Base-by-base conservation (phyloP, 1,284 basidiomycete genomes). In the Papiliotrema laurentii region DNA sequence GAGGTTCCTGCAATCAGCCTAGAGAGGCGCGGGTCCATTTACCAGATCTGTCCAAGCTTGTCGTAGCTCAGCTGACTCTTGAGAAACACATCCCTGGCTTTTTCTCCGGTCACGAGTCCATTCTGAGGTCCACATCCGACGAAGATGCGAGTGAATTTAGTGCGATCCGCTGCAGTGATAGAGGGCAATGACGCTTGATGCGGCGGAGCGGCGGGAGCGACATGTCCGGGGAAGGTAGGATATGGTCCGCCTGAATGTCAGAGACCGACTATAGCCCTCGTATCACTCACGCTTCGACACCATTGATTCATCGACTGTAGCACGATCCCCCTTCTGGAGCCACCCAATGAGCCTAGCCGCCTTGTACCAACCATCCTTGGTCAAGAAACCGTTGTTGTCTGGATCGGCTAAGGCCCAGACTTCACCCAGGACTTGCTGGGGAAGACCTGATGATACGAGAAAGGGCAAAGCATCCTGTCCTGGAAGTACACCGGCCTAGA, bases 31-130 rank as follows among this genome's bases (percentile, higher is more conserved):
- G 9, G 10, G 21, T 35, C 18, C 35, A 48, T 83, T 51, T 54
- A 89, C 94, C 96, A 99, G 74, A 98, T 96, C 69, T 89, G 87
- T 34, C 88, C 85, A 25, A 99, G 81, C 65, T 87, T 88, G 49
- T 96, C 92, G 59, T 88, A 85, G 2, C 86, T 79, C 34, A 99
- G 80, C 64, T 90, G 87, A 43, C 91, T 96, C 76, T 90, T 97
- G 62, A 97, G 77, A 66, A 98, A 97, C 47, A 97, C 83, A 63
- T 91, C 86, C 53, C 88, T 81, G 11, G 93, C 91, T 75, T 94
- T 90, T 35, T 94, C 88, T 42, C 89, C 92, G 81, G 71, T 58
- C 16, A 97, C 74, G 27, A 94, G 70, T 2, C 91, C 90, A 55
- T 85, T 85, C 11, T 77, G 67, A 1, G 91, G 87, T 7, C 83